Evolutionary conservation across 441 rosid species (phyloP).

Genomic region (Adansonia madagascariensis): DNA sequence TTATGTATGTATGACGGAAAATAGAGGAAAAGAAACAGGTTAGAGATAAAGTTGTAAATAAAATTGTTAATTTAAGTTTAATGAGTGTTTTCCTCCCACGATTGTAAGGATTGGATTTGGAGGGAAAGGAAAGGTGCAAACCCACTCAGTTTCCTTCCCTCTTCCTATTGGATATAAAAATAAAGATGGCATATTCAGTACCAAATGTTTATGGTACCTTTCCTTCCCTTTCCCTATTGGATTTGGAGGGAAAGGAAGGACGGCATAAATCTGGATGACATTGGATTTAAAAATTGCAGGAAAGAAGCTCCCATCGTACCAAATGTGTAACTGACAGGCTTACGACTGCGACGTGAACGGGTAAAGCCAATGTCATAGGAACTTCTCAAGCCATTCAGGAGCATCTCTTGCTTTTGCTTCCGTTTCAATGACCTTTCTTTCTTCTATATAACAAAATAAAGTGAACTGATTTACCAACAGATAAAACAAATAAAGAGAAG

Average conservation of each 20-base stretch:
- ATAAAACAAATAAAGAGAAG: conserved; percentile 6
- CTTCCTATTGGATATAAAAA: neutral
- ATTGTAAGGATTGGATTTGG: neutral
- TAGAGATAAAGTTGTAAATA: neutral
- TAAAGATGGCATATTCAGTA: too few relatives aligned
- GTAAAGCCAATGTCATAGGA: conserved; percentile 40
- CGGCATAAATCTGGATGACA: neutral
- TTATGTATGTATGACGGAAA: neutral
- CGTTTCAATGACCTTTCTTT: conserved; percentile 65
- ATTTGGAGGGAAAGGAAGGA: too few relatives aligned
- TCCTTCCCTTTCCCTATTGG: too few relatives aligned
- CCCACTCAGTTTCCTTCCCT: neutral
- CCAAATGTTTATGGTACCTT: too few relatives aligned
- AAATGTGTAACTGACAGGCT: conserved; percentile 67
- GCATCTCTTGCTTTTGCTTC: conserved; percentile 61
- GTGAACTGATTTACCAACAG: neutral
- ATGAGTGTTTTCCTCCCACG: conserved; percentile 6
- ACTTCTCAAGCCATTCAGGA: conserved; percentile 41
- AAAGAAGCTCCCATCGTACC: conserved; percentile 48
- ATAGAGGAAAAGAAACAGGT: neutral
- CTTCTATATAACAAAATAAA: conserved; percentile 41
- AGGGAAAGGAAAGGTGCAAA: neutral
- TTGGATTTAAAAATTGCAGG: conserved; percentile 17
- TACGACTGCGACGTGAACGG: conserved; percentile 69
- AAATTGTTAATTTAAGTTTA: neutral